Base-by-base conservation (phyloP, 441 rosid genomes). In the Bocquillonia castaneifolia region DNA sequence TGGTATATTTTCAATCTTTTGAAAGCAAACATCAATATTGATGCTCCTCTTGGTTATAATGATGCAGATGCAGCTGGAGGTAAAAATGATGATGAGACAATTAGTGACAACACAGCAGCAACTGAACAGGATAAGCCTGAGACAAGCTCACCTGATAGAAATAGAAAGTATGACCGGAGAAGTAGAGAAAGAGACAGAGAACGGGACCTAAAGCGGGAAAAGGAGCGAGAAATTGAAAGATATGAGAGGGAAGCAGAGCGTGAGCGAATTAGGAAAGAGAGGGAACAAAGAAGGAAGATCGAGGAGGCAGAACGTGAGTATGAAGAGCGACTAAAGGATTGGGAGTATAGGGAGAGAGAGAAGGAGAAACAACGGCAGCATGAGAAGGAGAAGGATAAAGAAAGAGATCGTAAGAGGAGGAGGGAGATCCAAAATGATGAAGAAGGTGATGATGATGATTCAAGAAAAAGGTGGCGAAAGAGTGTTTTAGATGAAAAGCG, bases 291-390 rank as follows among this genome's bases (percentile, higher is more conserved):
- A 77, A 87, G 97, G 83, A 92, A 86, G 84, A 71, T 84, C 59
- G 97, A 88, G 80, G 99, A 90, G 60, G 90, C 93, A 25, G 98
- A 94, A 77, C 93, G 97, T 23, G 98, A 85, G 64, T 94, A 85
- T 81, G 98, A 87, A 78, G 76, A 84, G 71, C 86, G 90, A 62
- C 92, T 94, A 55, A 91, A 87, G 83, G 97, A 88, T 62, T 94
- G 96, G 99, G 99, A 92, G 76, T 87, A 88, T 60, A 86, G 96
- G 69, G 98, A 92, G 72, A 90, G 93, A 74, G 97, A 92, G 62
- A 94, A 77, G 76, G 99, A 94, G 78, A 92, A 90, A 77, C 90
- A 87, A 66, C 85, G 96, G 57, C 99, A 90, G 76, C 84, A 90
- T 74, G 99, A 94, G 83, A 90, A 84, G 80, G 98, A 92, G 75